Base-by-base conservation (phyloP, 805 yeast species). In the Komagataella populi region DNA sequence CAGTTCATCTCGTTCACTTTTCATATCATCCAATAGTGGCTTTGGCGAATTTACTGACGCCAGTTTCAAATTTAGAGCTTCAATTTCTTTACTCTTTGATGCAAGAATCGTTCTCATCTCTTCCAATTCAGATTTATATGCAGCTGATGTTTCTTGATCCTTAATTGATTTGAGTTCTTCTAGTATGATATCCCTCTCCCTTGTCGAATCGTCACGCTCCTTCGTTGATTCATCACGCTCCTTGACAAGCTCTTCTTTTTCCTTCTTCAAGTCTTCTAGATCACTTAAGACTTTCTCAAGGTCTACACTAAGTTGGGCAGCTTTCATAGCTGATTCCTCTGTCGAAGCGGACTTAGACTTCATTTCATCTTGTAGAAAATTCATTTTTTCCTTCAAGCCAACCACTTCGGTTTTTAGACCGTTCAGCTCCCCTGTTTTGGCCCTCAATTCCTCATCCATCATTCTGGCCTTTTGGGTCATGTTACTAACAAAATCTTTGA, bases 401-500 rank as follows among this genome's bases (percentile, higher is more conserved):
- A 47, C 49, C 2, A 48, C 48, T 43, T 58, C 58, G 8, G 48
- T 51, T 23, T 56, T 50, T 43, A 59, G 48, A 3, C 47, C 36
- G 3, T 53, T 57, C 51, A 52, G 60, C 36, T 70, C 71, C 23
- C 66, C 60, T 0, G 69, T 55, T 4, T 76, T 60, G 30, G 75
- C 71, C 51, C 81, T 72, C 59, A 90, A 66, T 61, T 91, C 97
- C 1, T 72, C 74, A 56, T 75, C 79, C 53, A 84, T 70, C 67
- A 90, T 63, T 1, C 70, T 70, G 36, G 76, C 79, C 59, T 85
- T 84, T 49, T 78, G 72, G 18, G 74, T 75, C 49, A 86, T 63
- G 30, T 85, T 81, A 44, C 73, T 70, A 49, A 91, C 72, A 63
- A 82, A 90, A 45, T 83, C 88, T 39, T 81, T 78, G 45, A 91